These are phyloP conservation scores for Chimonanthus praecox DNA, from an alignment of 164 flowering plant species.

Conservation along the genomic window DNA sequence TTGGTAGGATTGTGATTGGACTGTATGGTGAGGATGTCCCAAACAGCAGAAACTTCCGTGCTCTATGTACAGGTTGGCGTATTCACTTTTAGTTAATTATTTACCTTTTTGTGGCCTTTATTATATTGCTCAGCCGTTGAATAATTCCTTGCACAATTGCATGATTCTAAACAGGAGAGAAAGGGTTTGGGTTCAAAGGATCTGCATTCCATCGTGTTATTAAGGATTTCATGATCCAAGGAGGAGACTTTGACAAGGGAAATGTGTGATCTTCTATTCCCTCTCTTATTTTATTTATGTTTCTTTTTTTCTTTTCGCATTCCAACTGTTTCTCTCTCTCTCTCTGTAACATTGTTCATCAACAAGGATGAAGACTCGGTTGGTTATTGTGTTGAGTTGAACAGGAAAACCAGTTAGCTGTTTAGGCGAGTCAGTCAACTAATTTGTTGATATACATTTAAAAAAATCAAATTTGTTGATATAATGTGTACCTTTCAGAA, in stretches of 20 bases:
- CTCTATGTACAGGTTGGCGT: constrained; percentile 82
- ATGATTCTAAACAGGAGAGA: constrained; percentile 56
- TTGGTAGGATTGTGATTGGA: constrained; percentile 88
- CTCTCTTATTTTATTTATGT: neutral
- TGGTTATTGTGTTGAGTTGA: too few species aligned
- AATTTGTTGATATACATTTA: too few species aligned
- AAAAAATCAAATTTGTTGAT: too few species aligned
- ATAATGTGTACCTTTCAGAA: too few species aligned
- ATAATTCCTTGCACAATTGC: too few species aligned
- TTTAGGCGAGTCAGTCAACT: too few species aligned
- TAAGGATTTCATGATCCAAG: constrained; percentile 88
- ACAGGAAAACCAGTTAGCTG: too few species aligned
- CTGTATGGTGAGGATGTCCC: constrained; percentile 88
- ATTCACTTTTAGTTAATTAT: neutral
- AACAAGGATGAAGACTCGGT: too few species aligned
- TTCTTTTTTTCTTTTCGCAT: neutral
- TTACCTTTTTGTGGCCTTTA: neutral
- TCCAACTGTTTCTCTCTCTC: neutral
- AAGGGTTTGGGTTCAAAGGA: constrained; percentile 91
- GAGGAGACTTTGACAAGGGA: constrained; percentile 38
- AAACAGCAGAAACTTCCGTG: constrained; percentile 94
- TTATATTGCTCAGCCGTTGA: neutral
- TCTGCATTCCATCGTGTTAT: constrained; percentile 91
- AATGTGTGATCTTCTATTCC: constrained; percentile 19
- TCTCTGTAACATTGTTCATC: too few species aligned